Percentiles rank a stretch among this genome's conserved stretches.
Conservation (phyloP, 495 filamentous ascomycete genomes). For the Hypoxylon fragiforme region DNA sequence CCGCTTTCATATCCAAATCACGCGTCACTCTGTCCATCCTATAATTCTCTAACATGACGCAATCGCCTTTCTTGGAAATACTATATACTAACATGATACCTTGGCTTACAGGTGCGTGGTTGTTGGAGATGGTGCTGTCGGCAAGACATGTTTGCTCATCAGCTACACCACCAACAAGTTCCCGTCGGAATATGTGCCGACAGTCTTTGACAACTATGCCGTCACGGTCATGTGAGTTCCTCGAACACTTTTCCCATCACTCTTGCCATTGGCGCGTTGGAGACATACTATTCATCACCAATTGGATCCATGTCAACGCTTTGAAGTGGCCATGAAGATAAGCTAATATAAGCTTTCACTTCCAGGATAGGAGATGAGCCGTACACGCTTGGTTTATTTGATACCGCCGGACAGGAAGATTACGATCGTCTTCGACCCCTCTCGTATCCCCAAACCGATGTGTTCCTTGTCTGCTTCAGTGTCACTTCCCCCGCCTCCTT, state of each 20-base stretch:
- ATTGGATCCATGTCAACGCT: conserved; percentile 13
- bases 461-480: conserved; percentile 98
- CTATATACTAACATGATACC: conserved; percentile 15
- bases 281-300: background rate
- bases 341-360: conserved; percentile 26
- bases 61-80: background rate
- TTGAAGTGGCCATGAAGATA: conserved; percentile 3
- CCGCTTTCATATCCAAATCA: conserved; percentile 6
- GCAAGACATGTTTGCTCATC: conserved; percentile 98
- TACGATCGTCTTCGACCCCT: conserved; percentile 95
- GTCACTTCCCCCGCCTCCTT: conserved; percentile 99
- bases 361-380: conserved; percentile 97
- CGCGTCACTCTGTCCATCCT: conserved; percentile 12
- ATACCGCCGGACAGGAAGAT: conserved; percentile 99
- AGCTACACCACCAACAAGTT: conserved; percentile 99
- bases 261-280: conserved; percentile 1
- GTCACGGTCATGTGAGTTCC: conserved; percentile 98
- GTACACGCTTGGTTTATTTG: conserved; percentile 95
- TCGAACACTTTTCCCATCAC: too few species aligned
- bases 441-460: conserved; percentile 97
- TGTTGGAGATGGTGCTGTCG: conserved; percentile 98
- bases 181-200: conserved; percentile 98
- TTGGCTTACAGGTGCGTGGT: conserved; percentile 79
- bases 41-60: conserved; percentile 1
- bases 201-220: conserved; percentile 99